Evolutionary conservation across 257 asterid genomes (phyloP), one percentile per base, ranked within the genome.

Genomic region (Solanum clarkiae): DNA sequence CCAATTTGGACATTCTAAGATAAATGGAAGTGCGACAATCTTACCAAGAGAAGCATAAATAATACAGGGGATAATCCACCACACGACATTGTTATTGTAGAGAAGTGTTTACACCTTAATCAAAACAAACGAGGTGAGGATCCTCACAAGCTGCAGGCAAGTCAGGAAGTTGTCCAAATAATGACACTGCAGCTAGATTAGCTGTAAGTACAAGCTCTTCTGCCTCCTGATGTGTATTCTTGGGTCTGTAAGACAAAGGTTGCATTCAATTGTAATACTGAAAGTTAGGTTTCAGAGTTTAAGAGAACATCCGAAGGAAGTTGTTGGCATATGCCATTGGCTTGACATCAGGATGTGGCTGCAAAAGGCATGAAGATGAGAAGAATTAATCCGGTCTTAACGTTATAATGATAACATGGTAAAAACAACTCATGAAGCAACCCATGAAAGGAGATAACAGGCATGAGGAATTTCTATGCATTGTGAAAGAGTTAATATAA

Each of bases 301-400:
- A 96, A 10, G 94, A 89, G 90, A 94, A 93, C 98, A 96, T 91
- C 49, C 96, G 86, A 49, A 96, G 91, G 92, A 96, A 96, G 93
- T 96, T 96, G 91, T 91, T 94, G 18, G 99, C 99, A 51, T 96
- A 96, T 10, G 99, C 99, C 99, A 96, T 96, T 9, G 99, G 98
- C 90, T 93, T 96, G 83, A 96, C 95, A 84, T 96, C 98, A 14
- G 99, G 99, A 88, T 96, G 99, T 15, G 94, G 95, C 99, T 96
- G 98, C 92, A 91, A 14, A 51, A 75, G n/a, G 62, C 26, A 79
- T 79, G 83, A 79, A 26, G 65, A 75, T 22, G 82, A 51, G 9
- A 53, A 1, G 82, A 75, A 16, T 53, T 26, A 79, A 36, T 53
- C 17, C 12, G 3, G 53, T 70, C 79, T 40, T 8, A 47, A 13